phyloP scores from a whole-genome alignment of 2,329 filamentous ascomycete species.

The Talaromyces marneffei region DNA sequence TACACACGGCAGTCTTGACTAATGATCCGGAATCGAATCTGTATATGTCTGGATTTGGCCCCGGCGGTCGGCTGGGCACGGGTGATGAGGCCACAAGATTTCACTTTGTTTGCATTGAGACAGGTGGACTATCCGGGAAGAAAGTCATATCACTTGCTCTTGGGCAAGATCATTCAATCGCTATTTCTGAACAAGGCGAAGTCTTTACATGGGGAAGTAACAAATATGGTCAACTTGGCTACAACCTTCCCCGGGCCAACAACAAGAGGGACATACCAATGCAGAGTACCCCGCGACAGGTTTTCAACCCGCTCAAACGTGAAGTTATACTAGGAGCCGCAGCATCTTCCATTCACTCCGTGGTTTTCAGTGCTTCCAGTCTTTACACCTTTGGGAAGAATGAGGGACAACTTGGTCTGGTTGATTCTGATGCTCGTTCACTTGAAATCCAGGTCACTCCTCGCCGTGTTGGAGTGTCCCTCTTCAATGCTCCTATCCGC shows the following conservation, averaged over 20 bases:
- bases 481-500: slow-evolving; percentile 66
- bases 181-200: slow-evolving; percentile 77
- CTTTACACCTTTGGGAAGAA: slow-evolving; percentile 96
- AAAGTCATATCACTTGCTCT: slow-evolving; percentile 72
- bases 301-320: slow-evolving; percentile 86
- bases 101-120: slow-evolving; percentile 74
- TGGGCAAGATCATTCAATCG: slow-evolving; percentile 86
- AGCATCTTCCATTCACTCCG: slow-evolving; percentile 86
- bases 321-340: slow-evolving; percentile 76
- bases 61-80: slow-evolving; percentile 79
- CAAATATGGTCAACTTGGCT: slow-evolving; percentile 77
- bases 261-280: slow-evolving; percentile 76
- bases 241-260: slow-evolving; percentile 58
- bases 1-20: slow-evolving; percentile 85
- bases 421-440: slow-evolving; percentile 90
- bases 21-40: slow-evolving; percentile 83
- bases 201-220: slow-evolving; percentile 95
- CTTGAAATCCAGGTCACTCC: slow-evolving; percentile 77
- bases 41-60: slow-evolving; percentile 86
- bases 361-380: slow-evolving; percentile 72
- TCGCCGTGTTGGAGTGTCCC: slow-evolving; percentile 78
- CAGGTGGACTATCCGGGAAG: slow-evolving; percentile 65
- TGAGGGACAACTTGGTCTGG: slow-evolving; percentile 83
- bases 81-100: slow-evolving; percentile 89
- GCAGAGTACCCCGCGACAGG: slow-evolving; percentile 73